Evolutionary conservation across 2,329 filamentous ascomycete genomes (phyloP).

Genomic region (Penicillium sp.): DNA sequence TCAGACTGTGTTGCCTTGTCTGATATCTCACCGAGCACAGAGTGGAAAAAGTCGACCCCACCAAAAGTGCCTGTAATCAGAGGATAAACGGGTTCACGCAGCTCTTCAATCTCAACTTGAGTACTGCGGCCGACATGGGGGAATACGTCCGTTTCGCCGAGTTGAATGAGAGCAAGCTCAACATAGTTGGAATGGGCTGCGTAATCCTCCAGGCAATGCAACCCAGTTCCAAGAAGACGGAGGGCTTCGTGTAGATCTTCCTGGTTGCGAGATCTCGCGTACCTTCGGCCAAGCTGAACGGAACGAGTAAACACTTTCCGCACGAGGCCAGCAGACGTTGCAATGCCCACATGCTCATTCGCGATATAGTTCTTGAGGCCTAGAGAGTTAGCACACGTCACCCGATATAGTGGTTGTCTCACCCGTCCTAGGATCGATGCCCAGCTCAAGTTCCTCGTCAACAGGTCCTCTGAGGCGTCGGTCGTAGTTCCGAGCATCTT

Average conservation of each 20-base stretch:
- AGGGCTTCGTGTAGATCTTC: constrained; percentile 87
- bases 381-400: constrained; percentile 20
- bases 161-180: constrained; percentile 84
- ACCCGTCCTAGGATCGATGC: constrained; percentile 72
- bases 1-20: constrained; percentile 93
- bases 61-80: constrained; percentile 91
- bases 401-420: too few species aligned
- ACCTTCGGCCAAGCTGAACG: constrained; percentile 80
- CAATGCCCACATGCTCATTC: constrained; percentile 76
- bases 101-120: constrained; percentile 71
- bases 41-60: constrained; percentile 92
- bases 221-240: constrained; percentile 81
- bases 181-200: constrained; percentile 93
- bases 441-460: constrained; percentile 77
- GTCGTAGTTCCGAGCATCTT: constrained; percentile 84
- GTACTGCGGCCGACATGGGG: constrained; percentile 82
- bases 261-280: constrained; percentile 68
- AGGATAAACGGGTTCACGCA: constrained; percentile 72
- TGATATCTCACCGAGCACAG: constrained; percentile 76
- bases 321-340: constrained; percentile 80
- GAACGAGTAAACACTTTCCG: constrained; percentile 73
- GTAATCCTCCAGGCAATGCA: constrained; percentile 92
- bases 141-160: constrained; percentile 81
- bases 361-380: constrained; percentile 93
- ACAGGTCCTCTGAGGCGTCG: constrained; percentile 79